Percentiles rank a stretch among this genome's conserved stretches.
These are phyloP conservation scores for Exobasidium rhododendri DNA, from an alignment of 1,284 basidiomycete species.

Conservation along the genomic window DNA sequence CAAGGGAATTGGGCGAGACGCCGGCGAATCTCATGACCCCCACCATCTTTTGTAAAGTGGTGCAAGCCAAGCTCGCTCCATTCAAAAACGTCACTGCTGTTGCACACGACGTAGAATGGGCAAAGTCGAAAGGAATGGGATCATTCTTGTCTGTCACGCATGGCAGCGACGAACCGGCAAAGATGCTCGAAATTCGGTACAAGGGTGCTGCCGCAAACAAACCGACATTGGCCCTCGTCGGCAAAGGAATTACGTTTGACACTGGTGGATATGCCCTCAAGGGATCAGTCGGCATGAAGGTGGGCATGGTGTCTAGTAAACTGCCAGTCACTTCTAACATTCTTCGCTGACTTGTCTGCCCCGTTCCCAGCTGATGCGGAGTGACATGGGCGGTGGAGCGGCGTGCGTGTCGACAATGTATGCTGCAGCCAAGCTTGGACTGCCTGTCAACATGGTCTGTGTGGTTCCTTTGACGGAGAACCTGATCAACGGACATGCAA, in stretches of 20 bases:
- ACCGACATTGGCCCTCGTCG: constrained; percentile 72
- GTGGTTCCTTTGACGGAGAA: constrained; percentile 79
- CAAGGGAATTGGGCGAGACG: constrained; percentile 78
- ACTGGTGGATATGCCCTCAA: constrained; percentile 85
- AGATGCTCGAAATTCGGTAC: constrained; percentile 77
- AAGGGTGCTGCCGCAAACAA: constrained; percentile 67
- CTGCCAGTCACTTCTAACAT: too few relatives aligned
- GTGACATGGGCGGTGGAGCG: constrained; percentile 62
- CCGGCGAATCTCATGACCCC: constrained; percentile 66
- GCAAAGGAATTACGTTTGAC: constrained; percentile 68
- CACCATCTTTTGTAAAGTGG: constrained; percentile 69
- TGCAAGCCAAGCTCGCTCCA: constrained; percentile 67
- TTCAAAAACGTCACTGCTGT: constrained; percentile 69
- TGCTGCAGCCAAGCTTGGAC: constrained; percentile 74
- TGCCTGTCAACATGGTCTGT: constrained; percentile 75
- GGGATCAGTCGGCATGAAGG: constrained; percentile 65
- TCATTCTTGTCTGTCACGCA: constrained; percentile 83
- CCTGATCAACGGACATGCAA: constrained; percentile 65
- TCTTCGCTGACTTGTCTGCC: too few relatives aligned
- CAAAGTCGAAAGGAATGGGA: constrained; percentile 76
- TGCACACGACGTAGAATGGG: constrained; percentile 81
- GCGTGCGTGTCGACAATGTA: constrained; percentile 69
- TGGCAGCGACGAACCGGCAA: constrained; percentile 77
- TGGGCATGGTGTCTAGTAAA: too few relatives aligned
- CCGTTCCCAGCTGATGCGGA: constrained; percentile 56